Evolutionary conservation across 805 yeast species (phyloP), one percentile per base, ranked within the genome.

Genomic region (Saccharomycopsis sp.): DNA sequence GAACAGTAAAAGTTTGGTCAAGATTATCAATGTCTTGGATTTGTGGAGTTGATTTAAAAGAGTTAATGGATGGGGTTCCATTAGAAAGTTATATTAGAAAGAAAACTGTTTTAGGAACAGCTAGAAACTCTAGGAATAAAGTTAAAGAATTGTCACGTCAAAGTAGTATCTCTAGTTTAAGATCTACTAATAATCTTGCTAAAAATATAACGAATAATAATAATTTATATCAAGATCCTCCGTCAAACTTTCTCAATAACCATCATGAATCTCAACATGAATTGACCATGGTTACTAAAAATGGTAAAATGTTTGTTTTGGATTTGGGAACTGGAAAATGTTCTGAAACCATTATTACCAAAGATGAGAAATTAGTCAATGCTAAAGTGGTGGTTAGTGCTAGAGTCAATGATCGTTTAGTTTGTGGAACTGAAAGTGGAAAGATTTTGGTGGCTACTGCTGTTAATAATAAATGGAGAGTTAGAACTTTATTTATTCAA

Each of bases 401-500:
- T 3, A 66, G 92, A 53, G 78, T 83, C 20, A 78, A 74, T 51
- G 92, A 83, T 54, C 64, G 88, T 46, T 59, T 84, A 23, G 74
- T 84, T 1, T 71, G 76, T 42, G 64, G 69, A 35, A 60, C 71
- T 3, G 59, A 58, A 10, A 64, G 64, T 36, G 74, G 72, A 9
- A 69, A 69, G 28, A 50, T 82, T 12, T 59, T 79, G 4, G 75
- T 82, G 3, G 77, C 79, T 1, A 74, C 83, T 0, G 76, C 69
- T 1, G 60, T 75, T n/a, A 78, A 77, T 49, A 77, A 78, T 50
- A 67, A 65, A 42, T 79, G 88, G 87, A 73, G 67, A 48, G 65
- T 73, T 21, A 59, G 79, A 48, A 60, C 61, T n/a, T 60, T 80
- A 21, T 52, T 56, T 4, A 61, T 77, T 12, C 67, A 67, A 31